Evolutionary conservation across 2,329 filamentous ascomycete genomes (phyloP), one percentile per base, ranked within the genome.

Genomic region (Polychaeton citri): DNA sequence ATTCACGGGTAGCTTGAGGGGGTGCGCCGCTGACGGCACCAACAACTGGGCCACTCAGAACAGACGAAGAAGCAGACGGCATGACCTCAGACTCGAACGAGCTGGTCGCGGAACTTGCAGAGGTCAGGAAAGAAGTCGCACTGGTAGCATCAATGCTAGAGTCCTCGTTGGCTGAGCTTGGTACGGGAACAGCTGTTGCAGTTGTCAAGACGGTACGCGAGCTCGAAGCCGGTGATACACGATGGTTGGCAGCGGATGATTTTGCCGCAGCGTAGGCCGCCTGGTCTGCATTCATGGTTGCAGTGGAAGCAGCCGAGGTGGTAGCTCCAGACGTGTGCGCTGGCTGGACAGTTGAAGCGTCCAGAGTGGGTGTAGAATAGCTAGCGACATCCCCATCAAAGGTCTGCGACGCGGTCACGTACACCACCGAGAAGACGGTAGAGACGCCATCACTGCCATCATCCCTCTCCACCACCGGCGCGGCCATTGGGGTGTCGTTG

Each of bases 351-450:
- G 24, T 28, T 5, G 24, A 28, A 28, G 24, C 24, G 12, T 28
- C 24, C 12, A 28, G 12, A 12, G 24, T 10, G 15, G 24, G 24
- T 12, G 51, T 56, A 7, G 47, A 46, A 34, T 53, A 58, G 24
- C 51, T 47, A 20, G 51, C 54, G 2, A 43, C 47, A 6, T 62
- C 56, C 21, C 70, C 71, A 17, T 58, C 52, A 44, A 75, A 75
- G 31, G 68, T 71, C 42, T 38, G 63, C 52, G 17, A 49, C 13
- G 65, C 57, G 0, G 72, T 75, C 33, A 71, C 62, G 53, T 73
- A 74, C 37, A 75, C 64, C 18, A 69, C 54, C 4, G 55, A 58
- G 16, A 58, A 51, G 19, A 60, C 49, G 1, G 59, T 61, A 19
- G 52, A 45, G 34, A 51, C 39, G 35, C 42, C 43, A 13, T 42